These are phyloP conservation scores for Nasturtium officinale DNA, from an alignment of 345 rosid species.

Conservation along the genomic window DNA sequence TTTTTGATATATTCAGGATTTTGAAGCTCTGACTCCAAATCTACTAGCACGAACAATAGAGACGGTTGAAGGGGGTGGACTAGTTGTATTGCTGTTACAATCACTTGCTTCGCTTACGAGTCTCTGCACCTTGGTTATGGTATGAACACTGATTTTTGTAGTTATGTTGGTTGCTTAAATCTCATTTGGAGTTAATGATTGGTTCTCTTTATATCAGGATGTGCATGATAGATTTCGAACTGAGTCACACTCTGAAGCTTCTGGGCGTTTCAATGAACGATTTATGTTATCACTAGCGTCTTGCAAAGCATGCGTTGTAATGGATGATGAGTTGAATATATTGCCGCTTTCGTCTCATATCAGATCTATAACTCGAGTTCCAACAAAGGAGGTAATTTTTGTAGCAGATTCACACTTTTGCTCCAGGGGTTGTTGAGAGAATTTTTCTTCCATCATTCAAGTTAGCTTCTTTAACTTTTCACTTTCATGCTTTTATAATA, in stretches of 20 bases:
- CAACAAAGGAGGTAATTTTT: constrained; percentile 65
- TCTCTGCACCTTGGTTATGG: constrained; percentile 96
- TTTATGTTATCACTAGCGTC: constrained; percentile 87
- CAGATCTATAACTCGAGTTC: constrained; percentile 66
- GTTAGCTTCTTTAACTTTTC: constrained; percentile 12
- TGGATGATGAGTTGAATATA: constrained; percentile 95
- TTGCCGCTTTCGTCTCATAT: constrained; percentile 94
- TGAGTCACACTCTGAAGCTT: constrained; percentile 85
- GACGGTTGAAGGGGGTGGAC: constrained; percentile 96
- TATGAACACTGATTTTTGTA: constrained; percentile 42
- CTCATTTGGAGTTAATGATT: constrained; percentile 25
- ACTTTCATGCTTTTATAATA: constrained; percentile 18
- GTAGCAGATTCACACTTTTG: constrained; percentile 9
- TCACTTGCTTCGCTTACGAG: constrained; percentile 86
- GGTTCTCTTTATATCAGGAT: constrained; percentile 62
- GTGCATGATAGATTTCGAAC: constrained; percentile 97
- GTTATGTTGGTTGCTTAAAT: constrained; percentile 9
- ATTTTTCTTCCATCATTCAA: constrained; percentile 6
- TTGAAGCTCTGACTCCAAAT: constrained; percentile 98
- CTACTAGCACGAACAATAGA: constrained; percentile 93
- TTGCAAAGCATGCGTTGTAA: constrained; percentile 85
- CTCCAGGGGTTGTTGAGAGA: neutral
- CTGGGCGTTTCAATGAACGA: constrained; percentile 91
- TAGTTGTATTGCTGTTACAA: constrained; percentile 74
- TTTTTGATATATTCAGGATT: constrained; percentile 60